Evolutionary conservation across 2,329 filamentous ascomycete species (phyloP).

Genomic region (Hymenoscyphus fructigenus): DNA sequence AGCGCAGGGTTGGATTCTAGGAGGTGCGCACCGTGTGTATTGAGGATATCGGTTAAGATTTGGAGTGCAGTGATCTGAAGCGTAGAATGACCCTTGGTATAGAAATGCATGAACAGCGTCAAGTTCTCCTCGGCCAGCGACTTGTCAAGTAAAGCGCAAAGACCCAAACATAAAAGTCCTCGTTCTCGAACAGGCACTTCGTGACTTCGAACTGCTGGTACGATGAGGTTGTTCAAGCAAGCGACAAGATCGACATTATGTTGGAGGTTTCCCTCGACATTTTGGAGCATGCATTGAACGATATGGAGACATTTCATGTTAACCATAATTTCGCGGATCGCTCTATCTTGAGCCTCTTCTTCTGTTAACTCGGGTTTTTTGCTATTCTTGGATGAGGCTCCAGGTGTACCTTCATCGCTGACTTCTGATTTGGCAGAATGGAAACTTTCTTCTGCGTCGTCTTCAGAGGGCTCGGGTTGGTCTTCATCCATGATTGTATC

Average conservation of each 20-base stretch:
- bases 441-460: constrained; percentile 78
- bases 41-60: constrained; percentile 89
- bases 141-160: constrained; percentile 89
- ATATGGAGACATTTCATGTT: constrained; percentile 99
- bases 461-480: constrained; percentile 39
- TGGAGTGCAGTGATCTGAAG: constrained; percentile 89
- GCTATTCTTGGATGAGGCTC: constrained; percentile 40
- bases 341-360: constrained; percentile 70
- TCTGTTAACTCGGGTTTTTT: constrained; percentile 53
- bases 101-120: constrained; percentile 92
- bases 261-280: constrained; percentile 84
- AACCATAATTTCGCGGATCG: constrained; percentile 86
- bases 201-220: constrained; percentile 90
- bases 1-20: constrained; percentile 66
- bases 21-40: constrained; percentile 81
- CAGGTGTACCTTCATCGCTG: constrained; percentile 62
- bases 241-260: constrained; percentile 88
- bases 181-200: constrained; percentile 90
- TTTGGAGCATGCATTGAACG: constrained; percentile 94
- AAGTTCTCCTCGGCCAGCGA: constrained; percentile 91
- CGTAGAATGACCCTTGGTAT: constrained; percentile 84
- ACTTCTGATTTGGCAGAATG: constrained; percentile 89
- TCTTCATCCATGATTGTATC: constrained; percentile 79
- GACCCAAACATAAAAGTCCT: constrained; percentile 82
- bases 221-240: constrained; percentile 97